Evolutionary conservation across 805 yeast species (phyloP).

Genomic region (Dipodascus albidus): DNA sequence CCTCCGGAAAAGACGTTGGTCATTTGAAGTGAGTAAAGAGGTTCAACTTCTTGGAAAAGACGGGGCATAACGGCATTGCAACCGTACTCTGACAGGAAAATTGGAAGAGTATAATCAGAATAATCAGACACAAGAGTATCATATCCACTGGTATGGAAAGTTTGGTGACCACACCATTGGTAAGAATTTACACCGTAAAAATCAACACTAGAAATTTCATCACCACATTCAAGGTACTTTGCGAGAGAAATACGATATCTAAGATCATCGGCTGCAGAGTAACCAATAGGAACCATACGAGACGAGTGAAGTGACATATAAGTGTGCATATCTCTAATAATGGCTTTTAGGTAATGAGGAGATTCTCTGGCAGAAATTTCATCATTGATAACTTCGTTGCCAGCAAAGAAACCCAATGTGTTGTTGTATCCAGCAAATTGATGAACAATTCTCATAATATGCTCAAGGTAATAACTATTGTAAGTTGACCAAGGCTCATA

Average conservation of each 20-base stretch:
- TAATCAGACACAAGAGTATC: constrained; percentile 61
- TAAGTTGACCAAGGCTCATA: constrained; percentile 93
- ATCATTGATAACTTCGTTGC: constrained; percentile 84
- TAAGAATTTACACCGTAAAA: constrained; percentile 74
- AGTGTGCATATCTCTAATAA: constrained; percentile 69
- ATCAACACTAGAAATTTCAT: constrained; percentile 43
- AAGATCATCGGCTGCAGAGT: constrained; percentile 93
- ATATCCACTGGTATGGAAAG: constrained; percentile 70
- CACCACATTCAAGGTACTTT: constrained; percentile 67
- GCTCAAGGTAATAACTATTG: constrained; percentile 55
- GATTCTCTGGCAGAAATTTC: constrained; percentile 53
- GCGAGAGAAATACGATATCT: constrained; percentile 66
- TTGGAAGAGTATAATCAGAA: constrained; percentile 55
- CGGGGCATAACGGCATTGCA: constrained; percentile 79
- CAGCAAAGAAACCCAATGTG: constrained; percentile 85
- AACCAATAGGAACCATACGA: constrained; percentile 78
- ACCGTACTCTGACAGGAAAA: constrained; percentile 86
- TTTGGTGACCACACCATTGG: constrained; percentile 83
- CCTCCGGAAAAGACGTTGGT: constrained; percentile 74
- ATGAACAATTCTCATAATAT: constrained; percentile 66
- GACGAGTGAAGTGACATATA: constrained; percentile 49
- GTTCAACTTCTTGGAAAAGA: constrained; percentile 59
- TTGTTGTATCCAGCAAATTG: constrained; percentile 79
- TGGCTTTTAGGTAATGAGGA: constrained; percentile 67
- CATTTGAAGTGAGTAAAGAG: constrained; percentile 67